Evolutionary conservation across 2,329 filamentous ascomycete genomes (phyloP), one percentile per base, ranked within the genome.

Genomic region (Fusarium staphyleae): DNA sequence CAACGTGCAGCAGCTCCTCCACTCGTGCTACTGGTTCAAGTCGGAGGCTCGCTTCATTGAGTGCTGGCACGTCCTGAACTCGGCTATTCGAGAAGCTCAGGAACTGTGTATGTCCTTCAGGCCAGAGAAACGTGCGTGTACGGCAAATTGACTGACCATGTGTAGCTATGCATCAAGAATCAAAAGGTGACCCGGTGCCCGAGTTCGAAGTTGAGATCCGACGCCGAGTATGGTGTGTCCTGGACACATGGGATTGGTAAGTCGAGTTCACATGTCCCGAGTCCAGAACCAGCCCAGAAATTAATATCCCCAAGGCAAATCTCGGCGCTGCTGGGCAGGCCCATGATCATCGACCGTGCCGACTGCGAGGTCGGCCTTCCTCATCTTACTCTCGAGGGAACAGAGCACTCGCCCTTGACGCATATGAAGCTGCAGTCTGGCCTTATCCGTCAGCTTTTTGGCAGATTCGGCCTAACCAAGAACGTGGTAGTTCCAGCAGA

Each of bases 211-310:
- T 66, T 14, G 74, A 75, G 54, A 70, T 76, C 54, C 62, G 70
- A 14, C 60, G 73, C 15, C 68, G 74, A 40, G 39, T 74, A 3
- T 75, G 74, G 74, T 74, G 70, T 41, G 59, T 75, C 12, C 34
- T 76, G 19, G 63, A 74, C 33, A 72, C 70, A 1, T 76, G 70
- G 72, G 74, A 76, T 48, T 76, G 73, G 73, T 75, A 57, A 59
- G 58, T 49, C 8, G 11, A 12, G 10, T 5, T 14, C 28, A 12
- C 12, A 3, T 11, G 16, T 1, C 16, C 9, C 8, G 10, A 28
- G 7, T 34, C 5, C 11, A 5, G n/a, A 14, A 1, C 26, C 35
- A 16, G 10, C 8, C 12, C 10, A n/a, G 22, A 35, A 19, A 22
- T 48, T 57, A n/a, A 58, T 14, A 10, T 3, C 13, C 4, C 4